These are phyloP conservation scores for Talaromyces wortmannii DNA, from an alignment of 495 filamentous ascomycete genomes.

Conservation along the genomic window DNA sequence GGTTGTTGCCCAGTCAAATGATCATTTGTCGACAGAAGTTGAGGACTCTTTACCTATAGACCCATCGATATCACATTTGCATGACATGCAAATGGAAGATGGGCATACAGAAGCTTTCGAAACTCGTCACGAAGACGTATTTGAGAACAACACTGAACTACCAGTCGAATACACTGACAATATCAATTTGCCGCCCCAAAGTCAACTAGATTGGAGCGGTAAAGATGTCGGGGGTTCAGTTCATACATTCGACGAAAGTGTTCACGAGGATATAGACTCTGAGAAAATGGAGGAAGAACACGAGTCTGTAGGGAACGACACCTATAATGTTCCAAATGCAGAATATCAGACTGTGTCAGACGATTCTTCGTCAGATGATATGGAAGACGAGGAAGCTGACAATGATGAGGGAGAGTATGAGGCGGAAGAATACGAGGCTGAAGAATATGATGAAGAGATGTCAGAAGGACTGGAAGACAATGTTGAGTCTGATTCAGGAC, in stretches of 20 bases:
- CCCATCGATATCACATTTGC: neutral
- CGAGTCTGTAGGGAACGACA: conserved; percentile 4
- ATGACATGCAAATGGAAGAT: neutral
- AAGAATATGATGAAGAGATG: neutral
- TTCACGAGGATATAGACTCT: conserved; percentile 8
- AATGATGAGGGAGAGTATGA: conserved; percentile 13
- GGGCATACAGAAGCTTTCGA: neutral
- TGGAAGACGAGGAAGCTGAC: conserved; percentile 5
- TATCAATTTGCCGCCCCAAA: neutral
- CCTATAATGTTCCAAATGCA: neutral
- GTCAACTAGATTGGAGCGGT: neutral
- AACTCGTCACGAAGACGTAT: neutral
- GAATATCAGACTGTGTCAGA: neutral
- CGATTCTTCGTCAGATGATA: neutral
- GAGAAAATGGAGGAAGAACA: conserved; percentile 5
- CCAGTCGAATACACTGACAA: neutral
- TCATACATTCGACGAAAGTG: conserved; percentile 4
- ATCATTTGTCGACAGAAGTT: neutral
- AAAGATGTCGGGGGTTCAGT: neutral
- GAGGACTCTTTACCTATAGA: neutral
- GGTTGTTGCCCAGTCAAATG: neutral
- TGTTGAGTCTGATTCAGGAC: conserved; percentile 4
- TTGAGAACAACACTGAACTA: neutral
- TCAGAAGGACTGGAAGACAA: conserved; percentile 4
- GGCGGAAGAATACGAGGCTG: conserved; percentile 8